Evolutionary conservation across 805 yeast species (phyloP).

Genomic region (Isabelozyma gotoi): DNA sequence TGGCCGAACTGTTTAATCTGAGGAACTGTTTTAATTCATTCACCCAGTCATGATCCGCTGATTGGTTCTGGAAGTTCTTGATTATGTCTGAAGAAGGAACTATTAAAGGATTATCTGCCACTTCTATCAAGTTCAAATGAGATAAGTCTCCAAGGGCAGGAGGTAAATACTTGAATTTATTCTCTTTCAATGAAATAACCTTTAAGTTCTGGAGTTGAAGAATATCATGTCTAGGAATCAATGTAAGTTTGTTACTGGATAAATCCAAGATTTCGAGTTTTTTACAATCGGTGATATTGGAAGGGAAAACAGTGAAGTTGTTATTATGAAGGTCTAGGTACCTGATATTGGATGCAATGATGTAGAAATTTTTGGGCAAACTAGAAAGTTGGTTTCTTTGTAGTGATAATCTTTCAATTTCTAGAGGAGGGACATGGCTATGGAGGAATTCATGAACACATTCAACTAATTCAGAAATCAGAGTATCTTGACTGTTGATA

Average conservation of each 20-base stretch:
- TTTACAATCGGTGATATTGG: constrained; percentile 31
- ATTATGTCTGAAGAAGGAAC: constrained; percentile 41
- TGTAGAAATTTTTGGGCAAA: constrained; percentile 48
- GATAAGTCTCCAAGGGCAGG: constrained; percentile 50
- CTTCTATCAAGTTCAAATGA: constrained; percentile 56
- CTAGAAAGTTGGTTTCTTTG: constrained; percentile 48
- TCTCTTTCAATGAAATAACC: constrained; percentile 61
- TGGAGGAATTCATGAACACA: constrained; percentile 18
- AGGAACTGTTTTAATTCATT: constrained; percentile 38
- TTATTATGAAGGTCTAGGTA: constrained; percentile 70
- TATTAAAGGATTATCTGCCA: constrained; percentile 61
- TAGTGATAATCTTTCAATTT: constrained; percentile 52
- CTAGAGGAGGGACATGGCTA: constrained; percentile 22
- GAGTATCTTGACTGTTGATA: constrained; percentile 3
- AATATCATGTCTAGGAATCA: constrained; percentile 45
- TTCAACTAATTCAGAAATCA: constrained; percentile 19
- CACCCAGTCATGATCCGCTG: constrained; percentile 46
- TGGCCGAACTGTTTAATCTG: constrained; percentile 28
- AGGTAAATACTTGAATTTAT: constrained; percentile 55
- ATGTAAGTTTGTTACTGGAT: constrained; percentile 52
- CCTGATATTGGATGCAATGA: constrained; percentile 43
- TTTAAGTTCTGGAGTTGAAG: constrained; percentile 45
- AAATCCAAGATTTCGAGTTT: constrained; percentile 66
- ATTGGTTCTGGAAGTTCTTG: constrained; percentile 34
- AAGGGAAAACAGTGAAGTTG: constrained; percentile 53